phyloP scores from a whole-genome alignment of 2,329 filamentous ascomycete genomes.

The Hypoxylon sp. region DNA sequence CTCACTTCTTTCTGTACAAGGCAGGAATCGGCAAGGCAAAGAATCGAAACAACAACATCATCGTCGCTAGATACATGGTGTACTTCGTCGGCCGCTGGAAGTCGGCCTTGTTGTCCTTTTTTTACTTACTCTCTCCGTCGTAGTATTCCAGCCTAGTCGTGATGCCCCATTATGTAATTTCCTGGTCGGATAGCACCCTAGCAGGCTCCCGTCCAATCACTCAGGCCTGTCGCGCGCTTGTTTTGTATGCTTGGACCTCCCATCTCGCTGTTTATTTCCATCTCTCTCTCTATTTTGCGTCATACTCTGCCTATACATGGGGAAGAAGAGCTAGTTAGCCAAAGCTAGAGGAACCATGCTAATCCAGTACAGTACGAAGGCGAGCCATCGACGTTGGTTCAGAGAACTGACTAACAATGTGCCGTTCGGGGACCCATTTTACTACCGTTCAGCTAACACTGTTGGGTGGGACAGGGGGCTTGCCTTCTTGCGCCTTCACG shows the following conservation, averaged over 20 bases:
- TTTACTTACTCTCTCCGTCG: not conserved
- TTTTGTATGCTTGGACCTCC: conserved; percentile 32
- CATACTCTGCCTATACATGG: conserved; percentile 1
- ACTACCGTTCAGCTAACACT: conserved; percentile 10
- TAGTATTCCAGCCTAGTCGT: conserved; percentile 14
- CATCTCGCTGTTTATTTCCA: conserved; percentile 11
- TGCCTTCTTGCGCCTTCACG: conserved; percentile 9
- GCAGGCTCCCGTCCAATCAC: conserved; percentile 29
- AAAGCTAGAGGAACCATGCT: conserved; percentile 13
- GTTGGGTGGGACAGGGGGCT: conserved; percentile 17
- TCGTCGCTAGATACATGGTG: conserved; percentile 21
- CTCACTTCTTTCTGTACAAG: conserved; percentile 16
- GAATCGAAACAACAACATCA: conserved; percentile 34
- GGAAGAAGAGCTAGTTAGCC: conserved; percentile 1
- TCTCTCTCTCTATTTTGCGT: conserved; percentile 22
- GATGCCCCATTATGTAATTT: conserved; percentile 33
- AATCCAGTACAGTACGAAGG: not conserved
- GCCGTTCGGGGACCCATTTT: conserved; percentile 21
- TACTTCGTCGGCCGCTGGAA: conserved; percentile 18
- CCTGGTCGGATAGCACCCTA: conserved; percentile 16
- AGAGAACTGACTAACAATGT: conserved; percentile 7
- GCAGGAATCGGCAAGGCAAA: conserved; percentile 38
- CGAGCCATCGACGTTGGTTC: conserved; percentile 8
- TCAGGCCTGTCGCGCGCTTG: conserved; percentile 32
- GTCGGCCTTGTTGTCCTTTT: conserved; percentile 10